Base-by-base conservation (phyloP, 306 rosid genomes). In the Cicer judaicum region DNA sequence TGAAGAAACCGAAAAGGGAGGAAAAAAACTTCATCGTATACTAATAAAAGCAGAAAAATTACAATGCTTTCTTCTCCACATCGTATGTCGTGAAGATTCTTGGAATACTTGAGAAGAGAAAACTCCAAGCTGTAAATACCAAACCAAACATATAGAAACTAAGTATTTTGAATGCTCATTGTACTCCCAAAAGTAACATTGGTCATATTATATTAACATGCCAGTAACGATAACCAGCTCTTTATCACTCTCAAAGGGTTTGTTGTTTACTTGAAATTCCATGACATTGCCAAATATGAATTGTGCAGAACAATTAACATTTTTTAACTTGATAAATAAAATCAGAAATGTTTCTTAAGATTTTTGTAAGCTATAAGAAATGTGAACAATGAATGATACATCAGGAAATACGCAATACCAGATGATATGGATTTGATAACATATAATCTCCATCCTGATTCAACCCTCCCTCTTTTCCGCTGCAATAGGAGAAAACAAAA, bases 101-200 rank as follows among this genome's bases (percentile, higher is more conserved):
- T 88, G 99, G 88, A 94, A 89, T 83, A 94, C 92, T 83, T 92
- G 99, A 80, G 99, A 94, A 76, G 99, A 94, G 91, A 94, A 94
- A 82, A 90, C 93, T 85, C 99, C 98, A 84, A 94, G 99, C 99
- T 94, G 90, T 66, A 47, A 78, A 81, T 76, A 88, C 71, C 84
- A 82, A 82, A 66, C 62, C 77, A 71, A 62, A 44, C 24, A 73
- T n/a, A 74, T 34, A 81, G 44, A 34, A 79, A 67, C 84, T 80
- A 76, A 87, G 87, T 55, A 75, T 47, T 74, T 36, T 52, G 59
- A 77, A 65, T 78, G 61, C n/a, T 77, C 50, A 42, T 54, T 57
- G 36, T 10, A 68, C 44, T 64, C 48, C 60, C n/a, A 65, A 42
- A 59, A 42, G 43, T 29, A 52, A 42, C 38, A 82, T 14, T 36